Evolutionary conservation across 805 yeast genomes (phyloP), one percentile per base, ranked within the genome.

Genomic region (Priceomyces castillae): DNA sequence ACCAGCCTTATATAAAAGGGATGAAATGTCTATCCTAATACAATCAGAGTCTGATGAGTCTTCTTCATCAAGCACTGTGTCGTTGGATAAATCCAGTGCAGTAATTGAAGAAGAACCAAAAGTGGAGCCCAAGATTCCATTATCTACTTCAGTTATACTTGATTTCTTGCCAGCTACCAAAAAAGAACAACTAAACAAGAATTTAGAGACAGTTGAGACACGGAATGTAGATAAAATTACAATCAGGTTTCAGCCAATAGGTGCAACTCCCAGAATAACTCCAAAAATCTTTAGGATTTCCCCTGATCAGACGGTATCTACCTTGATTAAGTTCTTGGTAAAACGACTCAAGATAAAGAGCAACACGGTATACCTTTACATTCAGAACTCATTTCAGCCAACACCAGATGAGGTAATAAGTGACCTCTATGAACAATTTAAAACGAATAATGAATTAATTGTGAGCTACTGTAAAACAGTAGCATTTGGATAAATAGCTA

Each of bases 211-310:
- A 26, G 31, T 30, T 20, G 23, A 41, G 26, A 18, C 26, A 4
- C 19, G n/a, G n/a, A 17, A 3, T 11, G 38, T 31, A 2, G 46
- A 34, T 5, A 75, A 72, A 50, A 61, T 80, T 12, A 70, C 77
- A 1, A 62, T 81, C 7, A 59, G 86, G 28, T 78, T 83, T 52
- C 78, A 74, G 47, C 75, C 87, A 1, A 77, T 82, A 26, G 87
- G 87, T 0, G 74, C 84, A 0, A 69, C 80, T 0, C 74, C 76
- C 1, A 63, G 66, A 3, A 62, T 82, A 3, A 62, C 56, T 1
- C 86, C 86, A 0, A 62, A 68, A 2, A 66, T 76, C 1, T 80
- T 76, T 54, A 73, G 70, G 45, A 77, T 78, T 2, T 70, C 79
- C 11, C 56, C 69, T 17, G 62, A 65, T 23, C 81, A 76, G 45